phyloP scores from a whole-genome alignment of 2,329 filamentous ascomycete genomes.

The Apiospora koreana region DNA sequence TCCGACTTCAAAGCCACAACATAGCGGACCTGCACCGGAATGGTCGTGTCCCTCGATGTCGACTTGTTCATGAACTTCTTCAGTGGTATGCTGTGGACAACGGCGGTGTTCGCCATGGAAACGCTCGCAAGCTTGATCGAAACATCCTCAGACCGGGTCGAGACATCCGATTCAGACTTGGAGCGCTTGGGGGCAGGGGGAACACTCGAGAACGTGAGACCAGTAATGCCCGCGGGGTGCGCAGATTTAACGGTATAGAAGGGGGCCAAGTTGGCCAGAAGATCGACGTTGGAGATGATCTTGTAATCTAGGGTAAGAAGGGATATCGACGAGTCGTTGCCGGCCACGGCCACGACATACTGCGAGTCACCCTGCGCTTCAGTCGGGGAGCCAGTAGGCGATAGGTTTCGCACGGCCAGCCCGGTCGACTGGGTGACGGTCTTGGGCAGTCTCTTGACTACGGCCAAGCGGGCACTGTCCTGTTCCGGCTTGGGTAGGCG shows the following conservation, averaged over 20 bases:
- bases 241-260: constrained; percentile 55
- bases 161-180: constrained; percentile 51
- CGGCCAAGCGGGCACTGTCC: constrained; percentile 49
- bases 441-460: constrained; percentile 60
- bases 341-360: constrained; percentile 77
- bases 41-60: constrained; percentile 32
- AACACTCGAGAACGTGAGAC: constrained; percentile 58
- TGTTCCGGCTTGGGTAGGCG: constrained; percentile 47
- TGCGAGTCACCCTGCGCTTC: constrained; percentile 66
- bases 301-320: constrained; percentile 77
- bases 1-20: constrained; percentile 64
- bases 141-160: constrained; percentile 69
- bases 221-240: constrained; percentile 60
- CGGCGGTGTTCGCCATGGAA: constrained; percentile 76
- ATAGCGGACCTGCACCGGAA: constrained; percentile 63
- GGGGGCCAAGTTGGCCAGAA: constrained; percentile 54
- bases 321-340: constrained; percentile 76
- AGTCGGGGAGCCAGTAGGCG: constrained; percentile 50
- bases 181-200: constrained; percentile 48
- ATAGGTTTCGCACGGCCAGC: constrained; percentile 74
- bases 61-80: constrained; percentile 42
- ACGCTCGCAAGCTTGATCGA: constrained; percentile 79
- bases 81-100: constrained; percentile 78
- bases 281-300: constrained; percentile 43
- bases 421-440: constrained; percentile 74